Evolutionary conservation across 306 rosid species (phyloP), one percentile per base, ranked within the genome.

Genomic region (Inga laurina): DNA sequence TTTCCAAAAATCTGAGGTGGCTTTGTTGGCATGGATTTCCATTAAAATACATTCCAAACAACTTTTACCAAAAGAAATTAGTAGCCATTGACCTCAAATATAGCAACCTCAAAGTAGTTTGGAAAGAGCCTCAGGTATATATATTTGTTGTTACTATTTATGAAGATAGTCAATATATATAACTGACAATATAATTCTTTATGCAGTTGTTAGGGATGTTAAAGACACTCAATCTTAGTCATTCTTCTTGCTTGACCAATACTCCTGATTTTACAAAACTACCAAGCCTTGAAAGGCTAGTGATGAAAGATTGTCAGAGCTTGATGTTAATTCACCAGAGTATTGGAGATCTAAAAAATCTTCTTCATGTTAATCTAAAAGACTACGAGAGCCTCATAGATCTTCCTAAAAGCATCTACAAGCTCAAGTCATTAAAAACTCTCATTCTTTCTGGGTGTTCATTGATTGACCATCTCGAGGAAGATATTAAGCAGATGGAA

Each of bases 1-100:
- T 92, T 78, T 75, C 88, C 19, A 3, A 83, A 19, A 34, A 83
- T 6, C 10, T 89, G 10, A 85, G 78, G 59, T 89, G 89, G 92
- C 0, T 89, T 18, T 64, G 59, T 79, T 87, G 92, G 92, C 67
- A 71, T 30, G 78, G 82, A 43, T 87, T 76, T 59, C 87, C 86
- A 3, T 27, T 54, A 10, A 41, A 37, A 44, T 79, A 19, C 59
- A 67, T 64, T 19, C 93, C 91, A 4, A 30, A 49, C 1, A 67
- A 80, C 34, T 75, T 90, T 18, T 19, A 45, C 72, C 79, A 13
- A 4, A 64, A 37, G 62, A 48, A 30, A 9, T 15, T 87, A 7
- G 88, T 90, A 75, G 89, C 77, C 7, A 10, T 90, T 6, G 82
- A 83, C 30, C 51, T 90, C 22, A 61, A 72, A 77, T 7, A 57